These are phyloP conservation scores for Emericellopsis terricola DNA, from an alignment of 495 filamentous ascomycete genomes.

Conservation along the genomic window DNA sequence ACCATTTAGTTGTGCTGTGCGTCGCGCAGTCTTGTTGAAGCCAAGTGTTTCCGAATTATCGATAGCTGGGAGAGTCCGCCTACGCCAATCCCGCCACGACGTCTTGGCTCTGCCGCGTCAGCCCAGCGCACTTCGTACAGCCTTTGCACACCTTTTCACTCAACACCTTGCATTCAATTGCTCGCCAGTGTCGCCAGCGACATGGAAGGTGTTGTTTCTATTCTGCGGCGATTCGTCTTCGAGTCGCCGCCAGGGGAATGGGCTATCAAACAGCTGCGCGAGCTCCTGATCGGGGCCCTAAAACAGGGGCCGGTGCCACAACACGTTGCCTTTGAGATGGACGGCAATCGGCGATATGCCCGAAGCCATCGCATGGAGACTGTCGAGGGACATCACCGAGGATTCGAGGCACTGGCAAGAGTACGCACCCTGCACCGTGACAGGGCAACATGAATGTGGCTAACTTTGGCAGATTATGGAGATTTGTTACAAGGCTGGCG, in stretches of 20 bases:
- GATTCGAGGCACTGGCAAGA: conserved; percentile 77
- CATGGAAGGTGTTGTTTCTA: conserved; percentile 1
- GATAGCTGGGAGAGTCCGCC: too few species aligned
- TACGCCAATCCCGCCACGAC: too few species aligned
- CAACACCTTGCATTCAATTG: too few species aligned
- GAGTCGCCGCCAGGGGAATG: conserved; percentile 82
- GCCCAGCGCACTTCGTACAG: too few species aligned
- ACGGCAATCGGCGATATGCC: conserved; percentile 88
- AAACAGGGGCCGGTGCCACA: conserved; percentile 79
- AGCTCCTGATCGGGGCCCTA: conserved; percentile 71
- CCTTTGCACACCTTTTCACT: too few species aligned
- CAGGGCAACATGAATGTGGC: too few species aligned
- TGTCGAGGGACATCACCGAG: conserved; percentile 88
- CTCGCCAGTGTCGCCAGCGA: too few species aligned
- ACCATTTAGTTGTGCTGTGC: too few species aligned
- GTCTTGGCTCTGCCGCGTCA: too few species aligned
- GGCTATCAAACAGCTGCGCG: conserved; percentile 48
- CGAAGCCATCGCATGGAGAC: conserved; percentile 84
- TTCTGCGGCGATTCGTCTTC: conserved; percentile 24
- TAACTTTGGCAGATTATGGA: conserved; percentile 58
- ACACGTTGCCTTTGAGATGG: conserved; percentile 97
- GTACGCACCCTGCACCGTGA: too few species aligned
- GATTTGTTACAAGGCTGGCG: conserved; percentile 91
- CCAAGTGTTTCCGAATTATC: too few species aligned
- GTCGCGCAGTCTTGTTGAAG: too few species aligned